Percentiles rank a stretch among this genome's conserved stretches.
Evolutionary conservation across 2,329 filamentous ascomycete genomes (phyloP).

Genomic region (Fusarium tuaranense): DNA sequence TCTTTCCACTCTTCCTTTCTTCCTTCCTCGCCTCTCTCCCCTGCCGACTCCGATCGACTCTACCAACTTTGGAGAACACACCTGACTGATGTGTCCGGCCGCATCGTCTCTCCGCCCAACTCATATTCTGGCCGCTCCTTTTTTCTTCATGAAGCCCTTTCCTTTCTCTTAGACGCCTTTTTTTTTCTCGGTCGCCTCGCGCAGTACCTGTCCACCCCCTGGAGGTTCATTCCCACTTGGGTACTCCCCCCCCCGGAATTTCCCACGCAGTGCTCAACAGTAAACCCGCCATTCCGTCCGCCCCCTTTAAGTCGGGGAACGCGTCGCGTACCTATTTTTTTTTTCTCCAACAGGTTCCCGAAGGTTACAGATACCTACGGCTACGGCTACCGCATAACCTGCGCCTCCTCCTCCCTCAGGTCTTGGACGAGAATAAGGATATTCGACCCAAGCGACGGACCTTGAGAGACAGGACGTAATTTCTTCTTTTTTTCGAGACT

Average conservation of each 20-base stretch:
- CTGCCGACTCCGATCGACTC: slow-evolving; percentile 26
- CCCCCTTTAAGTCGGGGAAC: slow-evolving; percentile 47
- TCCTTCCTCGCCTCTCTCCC: slow-evolving; percentile 11
- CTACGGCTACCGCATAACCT: slow-evolving; percentile 33
- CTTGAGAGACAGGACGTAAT: slow-evolving; percentile 43
- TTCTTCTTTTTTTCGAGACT: slow-evolving; percentile 54
- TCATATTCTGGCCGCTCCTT: slow-evolving; percentile 41
- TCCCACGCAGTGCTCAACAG: slow-evolving; percentile 34
- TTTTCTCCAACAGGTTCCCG: background rate
- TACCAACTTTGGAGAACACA: slow-evolving; percentile 19
- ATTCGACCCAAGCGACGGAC: slow-evolving; percentile 38
- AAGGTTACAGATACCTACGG: slow-evolving; percentile 12
- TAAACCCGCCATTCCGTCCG: slow-evolving; percentile 39
- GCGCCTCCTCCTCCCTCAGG: slow-evolving; percentile 27
- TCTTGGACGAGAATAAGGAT: slow-evolving; percentile 39
- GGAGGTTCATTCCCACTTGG: slow-evolving; percentile 30
- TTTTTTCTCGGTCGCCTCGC: slow-evolving; percentile 24
- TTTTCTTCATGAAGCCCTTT: slow-evolving; percentile 45
- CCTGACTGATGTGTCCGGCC: slow-evolving; percentile 49
- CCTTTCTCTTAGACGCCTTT: slow-evolving; percentile 36
- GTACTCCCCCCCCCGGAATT: slow-evolving; percentile 41
- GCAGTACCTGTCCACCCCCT: slow-evolving; percentile 32
- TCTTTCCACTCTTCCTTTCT: slow-evolving; percentile 1
- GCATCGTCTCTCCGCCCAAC: slow-evolving; percentile 40
- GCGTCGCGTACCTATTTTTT: slow-evolving; percentile 48